Percentiles rank a stretch among this genome's conserved stretches.
Evolutionary conservation across 192 early-diverging fungal genomes (phyloP).

Genomic region (Coemansia sp.): DNA sequence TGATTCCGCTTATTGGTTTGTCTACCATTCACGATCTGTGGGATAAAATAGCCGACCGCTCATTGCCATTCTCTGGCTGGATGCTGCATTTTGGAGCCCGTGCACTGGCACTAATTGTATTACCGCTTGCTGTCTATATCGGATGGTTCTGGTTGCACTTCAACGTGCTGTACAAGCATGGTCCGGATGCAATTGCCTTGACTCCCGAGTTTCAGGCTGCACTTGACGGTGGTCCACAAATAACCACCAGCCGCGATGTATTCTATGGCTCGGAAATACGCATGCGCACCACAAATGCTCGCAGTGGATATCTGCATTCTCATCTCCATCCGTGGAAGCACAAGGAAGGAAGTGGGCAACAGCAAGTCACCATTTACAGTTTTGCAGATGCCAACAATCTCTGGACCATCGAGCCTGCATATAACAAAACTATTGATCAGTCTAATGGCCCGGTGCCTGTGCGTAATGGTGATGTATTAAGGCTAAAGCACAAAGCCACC

Average conservation of each 20-base stretch:
- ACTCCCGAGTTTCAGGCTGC: slow-evolving; percentile 84
- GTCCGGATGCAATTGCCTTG: slow-evolving; percentile 92
- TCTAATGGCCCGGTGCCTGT: slow-evolving; percentile 54
- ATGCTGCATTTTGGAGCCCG: slow-evolving; percentile 76
- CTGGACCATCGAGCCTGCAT: slow-evolving; percentile 60
- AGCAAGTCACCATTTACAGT: slow-evolving; percentile 78
- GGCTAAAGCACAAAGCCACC: slow-evolving; percentile 67
- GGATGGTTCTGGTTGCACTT: slow-evolving; percentile 92
- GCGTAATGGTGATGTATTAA: slow-evolving; percentile 64
- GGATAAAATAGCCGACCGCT: slow-evolving; percentile 76
- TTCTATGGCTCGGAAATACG: slow-evolving; percentile 54
- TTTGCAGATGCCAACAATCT: slow-evolving; percentile 85
- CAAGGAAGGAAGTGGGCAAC: slow-evolving; percentile 68
- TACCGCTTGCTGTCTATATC: slow-evolving; percentile 81
- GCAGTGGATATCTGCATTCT: slow-evolving; percentile 55
- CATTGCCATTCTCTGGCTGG: slow-evolving; percentile 55
- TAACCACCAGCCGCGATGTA: slow-evolving; percentile 47
- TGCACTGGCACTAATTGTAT: slow-evolving; percentile 74
- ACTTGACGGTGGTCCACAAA: slow-evolving; percentile 59
- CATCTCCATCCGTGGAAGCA: slow-evolving; percentile 65
- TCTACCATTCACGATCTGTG: slow-evolving; percentile 85
- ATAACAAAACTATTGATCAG: slow-evolving; percentile 35
- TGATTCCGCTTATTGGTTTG: slow-evolving; percentile 80
- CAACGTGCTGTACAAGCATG: slow-evolving; percentile 64
- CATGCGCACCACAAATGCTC: slow-evolving; percentile 43